Evolutionary conservation across 148 eudicot species (phyloP).

Genomic region (Silene latifolia): DNA sequence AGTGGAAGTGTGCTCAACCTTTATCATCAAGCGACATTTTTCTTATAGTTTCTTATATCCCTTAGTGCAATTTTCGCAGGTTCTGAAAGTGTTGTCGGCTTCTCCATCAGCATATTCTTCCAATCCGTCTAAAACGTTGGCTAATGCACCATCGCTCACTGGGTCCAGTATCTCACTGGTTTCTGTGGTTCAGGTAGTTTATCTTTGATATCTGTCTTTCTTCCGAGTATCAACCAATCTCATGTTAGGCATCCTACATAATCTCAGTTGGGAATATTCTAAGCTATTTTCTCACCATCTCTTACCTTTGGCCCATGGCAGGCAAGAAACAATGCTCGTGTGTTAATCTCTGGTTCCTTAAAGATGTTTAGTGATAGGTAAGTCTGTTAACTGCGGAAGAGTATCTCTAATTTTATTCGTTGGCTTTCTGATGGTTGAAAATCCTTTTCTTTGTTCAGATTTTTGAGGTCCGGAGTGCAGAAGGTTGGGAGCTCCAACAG

Average conservation of each 20-base stretch:
- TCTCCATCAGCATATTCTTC: constrained; percentile 67
- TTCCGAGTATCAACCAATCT: neutral
- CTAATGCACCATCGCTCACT: constrained; percentile 47
- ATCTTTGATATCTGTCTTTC: neutral
- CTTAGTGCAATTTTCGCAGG: constrained; percentile 29
- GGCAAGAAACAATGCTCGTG: constrained; percentile 91
- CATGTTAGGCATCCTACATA: too few species aligned
- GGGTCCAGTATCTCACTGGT: constrained; percentile 64
- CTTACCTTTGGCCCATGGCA: constrained; percentile 22
- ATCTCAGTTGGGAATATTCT: too few species aligned
- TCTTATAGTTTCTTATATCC: neutral
- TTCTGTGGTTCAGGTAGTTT: constrained; percentile 61
- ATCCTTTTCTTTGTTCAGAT: constrained; percentile 41
- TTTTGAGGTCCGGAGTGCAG: constrained; percentile 66
- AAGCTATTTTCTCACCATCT: too few species aligned
- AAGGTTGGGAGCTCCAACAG: constrained; percentile 67
- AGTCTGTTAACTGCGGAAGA: constrained; percentile 5
- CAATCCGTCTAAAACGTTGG: constrained; percentile 45
- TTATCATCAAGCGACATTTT: neutral
- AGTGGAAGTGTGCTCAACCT: neutral
- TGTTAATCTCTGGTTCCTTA: constrained; percentile 72
- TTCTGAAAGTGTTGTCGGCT: constrained; percentile 56
- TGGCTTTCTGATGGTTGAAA: neutral
- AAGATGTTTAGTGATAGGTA: constrained; percentile 77
- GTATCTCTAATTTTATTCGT: neutral